Conservation (phyloP, 768 basidiomycete species). For the Pleurotus eryngii region DNA sequence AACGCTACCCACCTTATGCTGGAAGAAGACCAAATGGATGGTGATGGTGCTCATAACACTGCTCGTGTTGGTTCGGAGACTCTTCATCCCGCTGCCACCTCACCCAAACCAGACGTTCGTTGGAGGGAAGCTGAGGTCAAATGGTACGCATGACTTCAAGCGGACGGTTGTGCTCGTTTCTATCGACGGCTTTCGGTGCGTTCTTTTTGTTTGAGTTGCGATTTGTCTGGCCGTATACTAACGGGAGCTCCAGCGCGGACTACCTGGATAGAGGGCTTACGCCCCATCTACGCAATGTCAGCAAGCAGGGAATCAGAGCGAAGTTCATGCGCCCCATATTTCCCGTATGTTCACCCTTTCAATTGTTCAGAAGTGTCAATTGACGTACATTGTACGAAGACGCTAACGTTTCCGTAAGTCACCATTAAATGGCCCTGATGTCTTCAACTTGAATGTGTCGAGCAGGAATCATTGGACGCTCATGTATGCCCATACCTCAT, state of each 20-base stretch:
- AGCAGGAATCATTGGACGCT: slow-evolving; percentile 85
- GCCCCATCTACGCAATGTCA: slow-evolving; percentile 77
- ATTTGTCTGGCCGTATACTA: slow-evolving; percentile 11
- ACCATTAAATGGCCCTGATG: not conserved
- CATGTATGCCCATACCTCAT: slow-evolving; percentile 46
- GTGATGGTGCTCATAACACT: slow-evolving; percentile 38
- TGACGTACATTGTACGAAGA: slow-evolving; percentile 37
- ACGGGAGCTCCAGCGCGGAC: slow-evolving; percentile 55
- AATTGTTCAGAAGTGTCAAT: not conserved
- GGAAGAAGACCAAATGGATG: slow-evolving; percentile 32
- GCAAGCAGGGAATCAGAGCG: slow-evolving; percentile 77
- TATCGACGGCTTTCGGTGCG: slow-evolving; percentile 78
- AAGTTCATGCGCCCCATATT: slow-evolving; percentile 85
- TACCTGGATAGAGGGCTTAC: slow-evolving; percentile 86
- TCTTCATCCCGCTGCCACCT: slow-evolving; percentile 26
- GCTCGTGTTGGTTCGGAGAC: slow-evolving; percentile 35
- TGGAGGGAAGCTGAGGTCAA: slow-evolving; percentile 50
- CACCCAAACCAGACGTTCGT: slow-evolving; percentile 31
- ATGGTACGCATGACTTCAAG: slow-evolving; percentile 82
- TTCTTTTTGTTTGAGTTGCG: not conserved
- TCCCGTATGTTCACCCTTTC: slow-evolving; percentile 55
- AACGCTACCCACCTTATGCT: slow-evolving; percentile 28
- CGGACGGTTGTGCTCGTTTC: slow-evolving; percentile 82
- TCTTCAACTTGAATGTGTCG: slow-evolving; percentile 6
- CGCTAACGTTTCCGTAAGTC: slow-evolving; percentile 86